Evolutionary conservation across 2,329 filamentous ascomycete species (phyloP).

Genomic region (Fusarium falciforme): DNA sequence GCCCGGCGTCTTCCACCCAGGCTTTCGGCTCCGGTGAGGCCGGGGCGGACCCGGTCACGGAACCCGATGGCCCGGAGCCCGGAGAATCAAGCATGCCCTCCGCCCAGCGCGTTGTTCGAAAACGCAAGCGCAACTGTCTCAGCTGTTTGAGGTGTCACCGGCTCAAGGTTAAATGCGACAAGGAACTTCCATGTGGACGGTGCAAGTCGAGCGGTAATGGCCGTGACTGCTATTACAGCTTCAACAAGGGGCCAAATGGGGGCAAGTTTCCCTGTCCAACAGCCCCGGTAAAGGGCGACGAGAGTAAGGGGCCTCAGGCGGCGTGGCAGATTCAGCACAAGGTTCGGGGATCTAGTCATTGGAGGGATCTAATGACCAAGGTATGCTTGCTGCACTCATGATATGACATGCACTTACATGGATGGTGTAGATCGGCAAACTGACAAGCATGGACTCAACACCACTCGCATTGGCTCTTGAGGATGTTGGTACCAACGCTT

Average conservation of each 20-base stretch:
- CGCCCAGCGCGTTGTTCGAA: constrained; percentile 45
- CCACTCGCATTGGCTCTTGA: constrained; percentile 46
- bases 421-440: constrained; percentile 40
- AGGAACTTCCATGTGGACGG: constrained; percentile 50
- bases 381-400: constrained; percentile 31
- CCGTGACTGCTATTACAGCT: constrained; percentile 51
- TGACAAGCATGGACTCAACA: constrained; percentile 43
- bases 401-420: neutral
- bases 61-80: neutral
- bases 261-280: constrained; percentile 50
- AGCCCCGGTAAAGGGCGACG: constrained; percentile 36
- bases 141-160: constrained; percentile 52
- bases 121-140: constrained; percentile 51
- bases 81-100: neutral
- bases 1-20: constrained; percentile 37
- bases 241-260: constrained; percentile 51
- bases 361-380: constrained; percentile 52
- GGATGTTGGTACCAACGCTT: constrained; percentile 50
- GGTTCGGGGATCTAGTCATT: constrained; percentile 51
- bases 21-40: constrained; percentile 15
- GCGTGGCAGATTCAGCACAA: constrained; percentile 51
- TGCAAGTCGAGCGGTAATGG: constrained; percentile 50
- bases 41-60: constrained; percentile 2
- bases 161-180: constrained; percentile 54
- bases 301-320: constrained; percentile 45